Base-by-base conservation (phyloP, 495 filamentous ascomycete species). In the Aspergillus campestris region DNA sequence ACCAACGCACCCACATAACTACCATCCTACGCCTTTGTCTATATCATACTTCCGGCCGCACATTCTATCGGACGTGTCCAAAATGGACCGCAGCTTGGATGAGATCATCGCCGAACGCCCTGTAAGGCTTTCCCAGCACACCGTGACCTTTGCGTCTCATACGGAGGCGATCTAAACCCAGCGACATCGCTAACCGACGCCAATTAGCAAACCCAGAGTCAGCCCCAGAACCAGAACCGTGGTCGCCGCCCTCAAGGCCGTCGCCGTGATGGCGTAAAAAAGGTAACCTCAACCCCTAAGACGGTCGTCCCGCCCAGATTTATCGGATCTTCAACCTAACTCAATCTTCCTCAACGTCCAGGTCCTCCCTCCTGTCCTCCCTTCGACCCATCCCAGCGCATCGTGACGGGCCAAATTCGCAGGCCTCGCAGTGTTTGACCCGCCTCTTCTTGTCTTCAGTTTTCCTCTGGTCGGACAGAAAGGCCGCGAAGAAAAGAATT, bases 31-130 rank as follows among this genome's bases (percentile, higher is more conserved):
- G 18, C 18, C 18, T 24, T 24, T 24, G 18, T 24, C 18, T 24
- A 24, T 24, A 24, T 24, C 4, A 4, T 24, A 24, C 30, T 32
- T 42, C 34, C 38, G 45, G 14, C 32, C 9, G 24, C 5, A 15
- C 32, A 31, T 24, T 34, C 30, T 44, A 18, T 38, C n/a, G 31
- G 31, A 31, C 28, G n/a, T 49, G 44, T 46, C 37, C 54, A 67
- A 53, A 36, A 88, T 92, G 79, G 87, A 92, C 66, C 83, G 84
- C 60, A 83, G 81, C 59, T 74, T 92, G 38, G 87, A 91, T 62
- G 87, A 92, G 62, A 86, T 88, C 56, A 87, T 92, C 52, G 78
- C 78, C 47, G 87, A 89, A 57, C 83, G 84, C 56, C 78, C 83
- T 70, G 85, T 87, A 83, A 59, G 77, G 34, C 32, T 42, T 31